These are phyloP conservation scores for Trichophaea hybrida DNA, from an alignment of 2,329 filamentous ascomycete genomes.

Conservation along the genomic window DNA sequence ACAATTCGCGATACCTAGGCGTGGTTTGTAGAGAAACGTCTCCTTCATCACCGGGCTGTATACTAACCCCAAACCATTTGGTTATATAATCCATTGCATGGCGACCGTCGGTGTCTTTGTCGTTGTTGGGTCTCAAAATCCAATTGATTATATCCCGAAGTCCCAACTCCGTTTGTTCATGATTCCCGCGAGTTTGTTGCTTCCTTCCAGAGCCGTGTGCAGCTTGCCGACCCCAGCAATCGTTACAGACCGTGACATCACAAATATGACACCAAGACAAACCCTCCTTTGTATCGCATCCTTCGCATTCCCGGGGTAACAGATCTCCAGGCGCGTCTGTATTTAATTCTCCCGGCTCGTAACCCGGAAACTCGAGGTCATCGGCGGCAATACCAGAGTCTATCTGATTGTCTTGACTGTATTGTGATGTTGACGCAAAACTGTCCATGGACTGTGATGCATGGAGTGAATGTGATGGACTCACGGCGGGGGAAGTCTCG, in stretches of 20 bases:
- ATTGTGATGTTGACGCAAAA: too few species aligned
- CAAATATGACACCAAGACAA: neutral
- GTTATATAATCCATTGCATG: conserved; percentile 19
- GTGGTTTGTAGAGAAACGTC: neutral
- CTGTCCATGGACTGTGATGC: too few species aligned
- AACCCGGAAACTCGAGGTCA: neutral
- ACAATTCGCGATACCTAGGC: conserved; percentile 11
- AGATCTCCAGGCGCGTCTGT: neutral
- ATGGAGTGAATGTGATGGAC: too few species aligned
- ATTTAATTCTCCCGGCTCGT: neutral
- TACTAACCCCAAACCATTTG: conserved; percentile 24
- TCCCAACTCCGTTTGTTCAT: conserved; percentile 19
- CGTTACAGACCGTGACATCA: neutral
- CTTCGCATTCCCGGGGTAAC: neutral
- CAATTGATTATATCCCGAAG: conserved; percentile 18
- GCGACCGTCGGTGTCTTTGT: conserved; percentile 8
- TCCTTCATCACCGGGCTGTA: conserved; percentile 1
- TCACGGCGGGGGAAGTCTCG: too few species aligned
- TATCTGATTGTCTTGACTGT: too few species aligned
- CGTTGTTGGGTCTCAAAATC: conserved; percentile 18
- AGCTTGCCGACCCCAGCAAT: neutral
- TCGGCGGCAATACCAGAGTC: neutral
- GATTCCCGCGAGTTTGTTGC: neutral
- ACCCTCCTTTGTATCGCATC: neutral
- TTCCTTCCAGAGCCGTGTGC: neutral